Evolutionary conservation across 2,329 filamentous ascomycete genomes (phyloP).

Genomic region (Ophiostoma australiae): DNA sequence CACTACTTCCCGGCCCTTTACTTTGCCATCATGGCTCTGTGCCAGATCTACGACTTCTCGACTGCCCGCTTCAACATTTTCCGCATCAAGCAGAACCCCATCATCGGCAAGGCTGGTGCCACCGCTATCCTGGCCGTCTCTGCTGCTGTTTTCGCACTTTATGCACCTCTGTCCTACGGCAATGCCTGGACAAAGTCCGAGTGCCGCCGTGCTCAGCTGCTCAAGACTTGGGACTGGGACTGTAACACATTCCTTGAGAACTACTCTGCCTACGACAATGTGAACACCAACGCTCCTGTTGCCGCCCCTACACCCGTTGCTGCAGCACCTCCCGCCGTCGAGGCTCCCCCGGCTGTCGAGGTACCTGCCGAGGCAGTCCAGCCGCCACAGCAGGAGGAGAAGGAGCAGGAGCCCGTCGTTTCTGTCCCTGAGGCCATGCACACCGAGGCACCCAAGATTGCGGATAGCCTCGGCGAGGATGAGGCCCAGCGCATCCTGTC

Average conservation of each 20-base stretch:
- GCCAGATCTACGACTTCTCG: conserved; percentile 82
- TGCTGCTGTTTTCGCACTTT: conserved; percentile 74
- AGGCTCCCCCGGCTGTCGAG: conserved; percentile 18
- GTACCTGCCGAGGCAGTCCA: conserved; percentile 27
- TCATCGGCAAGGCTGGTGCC: conserved; percentile 69
- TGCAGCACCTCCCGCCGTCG: conserved; percentile 1
- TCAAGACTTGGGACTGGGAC: conserved; percentile 93
- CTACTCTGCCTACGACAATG: conserved; percentile 47
- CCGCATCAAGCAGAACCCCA: conserved; percentile 63
- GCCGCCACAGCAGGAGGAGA: conserved; percentile 25
- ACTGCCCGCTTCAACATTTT: conserved; percentile 67
- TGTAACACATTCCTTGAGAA: conserved; percentile 87
- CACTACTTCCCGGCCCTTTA: conserved; percentile 97
- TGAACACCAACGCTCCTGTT: conserved; percentile 30
- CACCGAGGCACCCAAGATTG: conserved; percentile 44
- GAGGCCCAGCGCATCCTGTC: conserved; percentile 44
- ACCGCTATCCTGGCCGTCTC: conserved; percentile 69
- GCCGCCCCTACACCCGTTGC: conserved; percentile 15
- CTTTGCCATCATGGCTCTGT: conserved; percentile 85
- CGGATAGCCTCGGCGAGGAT: background rate
- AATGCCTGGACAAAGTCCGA: conserved; percentile 88
- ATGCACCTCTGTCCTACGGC: conserved; percentile 84
- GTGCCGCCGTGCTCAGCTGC: conserved; percentile 81
- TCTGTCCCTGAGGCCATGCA: conserved; percentile 40
- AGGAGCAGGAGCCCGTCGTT: conserved; percentile 28